phyloP scores from a whole-genome alignment of 2,329 filamentous ascomycete species.

The Gyromitra esculenta region DNA sequence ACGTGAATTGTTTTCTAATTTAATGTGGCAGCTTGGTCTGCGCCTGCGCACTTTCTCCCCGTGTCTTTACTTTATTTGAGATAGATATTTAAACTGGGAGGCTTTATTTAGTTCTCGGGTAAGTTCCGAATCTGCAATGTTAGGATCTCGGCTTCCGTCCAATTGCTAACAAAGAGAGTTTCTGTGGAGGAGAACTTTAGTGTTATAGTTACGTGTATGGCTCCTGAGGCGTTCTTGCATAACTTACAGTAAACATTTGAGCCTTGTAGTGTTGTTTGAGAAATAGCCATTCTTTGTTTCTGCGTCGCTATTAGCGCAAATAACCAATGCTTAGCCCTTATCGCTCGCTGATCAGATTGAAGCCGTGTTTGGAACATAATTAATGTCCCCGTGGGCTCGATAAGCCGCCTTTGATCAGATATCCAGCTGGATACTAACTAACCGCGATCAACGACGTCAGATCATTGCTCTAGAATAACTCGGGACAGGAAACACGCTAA shows the following conservation, averaged over 20 bases:
- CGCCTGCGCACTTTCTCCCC: background rate
- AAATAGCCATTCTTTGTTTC: background rate
- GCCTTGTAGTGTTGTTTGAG: background rate
- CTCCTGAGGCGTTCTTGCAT: background rate
- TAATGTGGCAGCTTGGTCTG: background rate
- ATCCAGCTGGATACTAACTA: background rate
- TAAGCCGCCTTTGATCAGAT: constrained; percentile 3
- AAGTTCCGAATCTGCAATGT: background rate
- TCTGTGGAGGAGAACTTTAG: background rate
- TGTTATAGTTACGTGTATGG: background rate
- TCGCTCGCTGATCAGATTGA: background rate
- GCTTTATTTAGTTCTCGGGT: constrained; percentile 1
- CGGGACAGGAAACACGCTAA: background rate
- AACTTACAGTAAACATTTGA: background rate
- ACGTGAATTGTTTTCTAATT: constrained; percentile 1
- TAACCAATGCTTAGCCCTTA: background rate
- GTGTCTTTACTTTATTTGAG: constrained; percentile 8
- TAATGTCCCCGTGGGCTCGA: background rate
- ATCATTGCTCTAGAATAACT: constrained; percentile 21
- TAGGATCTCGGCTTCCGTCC: background rate
- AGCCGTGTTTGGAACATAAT: background rate
- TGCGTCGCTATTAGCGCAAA: background rate
- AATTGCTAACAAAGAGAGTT: background rate
- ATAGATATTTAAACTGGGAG: background rate
- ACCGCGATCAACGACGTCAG: constrained; percentile 29